Evolutionary conservation across 2,329 filamentous ascomycete genomes (phyloP).

Genomic region (Trichophaea hybrida): DNA sequence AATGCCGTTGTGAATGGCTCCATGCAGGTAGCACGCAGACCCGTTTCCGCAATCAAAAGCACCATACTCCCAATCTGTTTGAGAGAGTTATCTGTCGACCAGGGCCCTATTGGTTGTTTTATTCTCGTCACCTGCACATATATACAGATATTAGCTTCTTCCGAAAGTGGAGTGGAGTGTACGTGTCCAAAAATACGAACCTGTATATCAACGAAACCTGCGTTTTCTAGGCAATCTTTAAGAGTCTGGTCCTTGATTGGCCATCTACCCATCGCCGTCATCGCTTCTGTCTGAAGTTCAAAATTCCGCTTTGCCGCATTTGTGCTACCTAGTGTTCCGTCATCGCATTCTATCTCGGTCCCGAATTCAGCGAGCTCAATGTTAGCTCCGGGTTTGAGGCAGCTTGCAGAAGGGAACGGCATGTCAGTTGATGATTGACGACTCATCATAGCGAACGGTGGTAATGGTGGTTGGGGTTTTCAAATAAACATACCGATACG

Average conservation of each 20-base stretch:
- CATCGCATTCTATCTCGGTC: background rate
- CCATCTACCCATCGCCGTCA: background rate
- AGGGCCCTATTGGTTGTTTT: background rate
- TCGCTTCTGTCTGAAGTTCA: background rate
- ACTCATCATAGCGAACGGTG: background rate
- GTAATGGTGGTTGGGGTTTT: background rate
- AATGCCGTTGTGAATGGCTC: background rate
- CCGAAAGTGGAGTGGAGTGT: too few relatives aligned
- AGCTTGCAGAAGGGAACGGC: background rate
- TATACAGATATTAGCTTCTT: too few relatives aligned
- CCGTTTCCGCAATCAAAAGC: background rate
- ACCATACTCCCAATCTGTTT: background rate
- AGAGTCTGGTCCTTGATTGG: background rate
- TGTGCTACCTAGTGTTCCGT: background rate
- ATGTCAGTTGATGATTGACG: too few relatives aligned
- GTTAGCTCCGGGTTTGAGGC: background rate
- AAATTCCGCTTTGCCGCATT: background rate
- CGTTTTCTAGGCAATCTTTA: background rate
- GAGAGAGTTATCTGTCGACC: background rate
- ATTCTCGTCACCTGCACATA: background rate
- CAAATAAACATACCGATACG: slow-evolving; percentile 2
- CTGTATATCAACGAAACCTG: background rate
- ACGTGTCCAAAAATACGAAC: background rate
- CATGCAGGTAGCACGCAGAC: background rate
- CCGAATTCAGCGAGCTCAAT: background rate